Conservation (phyloP, 2,329 filamentous ascomycete genomes). For the Aspergillus japonicus region DNA sequence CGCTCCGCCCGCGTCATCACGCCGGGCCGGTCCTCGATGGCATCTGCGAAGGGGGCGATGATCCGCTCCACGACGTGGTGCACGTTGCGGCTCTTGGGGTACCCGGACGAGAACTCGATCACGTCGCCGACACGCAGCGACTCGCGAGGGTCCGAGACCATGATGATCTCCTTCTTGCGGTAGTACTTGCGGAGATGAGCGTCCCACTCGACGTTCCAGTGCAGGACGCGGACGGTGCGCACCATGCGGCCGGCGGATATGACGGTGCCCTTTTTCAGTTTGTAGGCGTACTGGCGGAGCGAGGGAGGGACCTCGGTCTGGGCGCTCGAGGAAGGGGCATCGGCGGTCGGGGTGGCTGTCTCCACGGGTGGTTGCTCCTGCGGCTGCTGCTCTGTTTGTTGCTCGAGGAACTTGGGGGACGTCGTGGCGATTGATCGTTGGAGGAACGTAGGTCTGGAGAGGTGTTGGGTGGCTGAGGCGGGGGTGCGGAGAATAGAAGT, state of each 20-base stretch:
- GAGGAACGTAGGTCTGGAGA: slow-evolving; percentile 18
- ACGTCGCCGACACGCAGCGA: slow-evolving; percentile 46
- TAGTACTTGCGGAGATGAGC: slow-evolving; percentile 39
- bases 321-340: not conserved
- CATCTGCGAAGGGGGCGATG: slow-evolving; percentile 40
- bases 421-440: slow-evolving; percentile 17
- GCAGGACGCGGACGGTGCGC: slow-evolving; percentile 40
- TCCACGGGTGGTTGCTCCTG: slow-evolving; percentile 4
- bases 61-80: slow-evolving; percentile 45
- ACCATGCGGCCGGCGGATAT: slow-evolving; percentile 44
- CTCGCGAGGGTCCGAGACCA: slow-evolving; percentile 42
- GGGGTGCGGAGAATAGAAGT: slow-evolving; percentile 27
- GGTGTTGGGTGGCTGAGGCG: slow-evolving; percentile 19
- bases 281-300: slow-evolving; percentile 38
- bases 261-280: slow-evolving; percentile 40
- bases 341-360: not conserved
- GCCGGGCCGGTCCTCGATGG: slow-evolving; percentile 37
- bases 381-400: not conserved
- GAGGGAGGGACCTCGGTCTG: slow-evolving; percentile 24
- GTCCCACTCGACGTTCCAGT: slow-evolving; percentile 38
- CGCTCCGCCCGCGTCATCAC: slow-evolving; percentile 38
- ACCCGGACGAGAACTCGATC: slow-evolving; percentile 45
- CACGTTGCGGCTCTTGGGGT: slow-evolving; percentile 38
- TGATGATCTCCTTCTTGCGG: slow-evolving; percentile 33
- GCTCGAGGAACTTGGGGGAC: slow-evolving; percentile 14